These are phyloP conservation scores for Alternaria angustiovoidea DNA, from an alignment of 2,329 filamentous ascomycete genomes.

Conservation along the genomic window DNA sequence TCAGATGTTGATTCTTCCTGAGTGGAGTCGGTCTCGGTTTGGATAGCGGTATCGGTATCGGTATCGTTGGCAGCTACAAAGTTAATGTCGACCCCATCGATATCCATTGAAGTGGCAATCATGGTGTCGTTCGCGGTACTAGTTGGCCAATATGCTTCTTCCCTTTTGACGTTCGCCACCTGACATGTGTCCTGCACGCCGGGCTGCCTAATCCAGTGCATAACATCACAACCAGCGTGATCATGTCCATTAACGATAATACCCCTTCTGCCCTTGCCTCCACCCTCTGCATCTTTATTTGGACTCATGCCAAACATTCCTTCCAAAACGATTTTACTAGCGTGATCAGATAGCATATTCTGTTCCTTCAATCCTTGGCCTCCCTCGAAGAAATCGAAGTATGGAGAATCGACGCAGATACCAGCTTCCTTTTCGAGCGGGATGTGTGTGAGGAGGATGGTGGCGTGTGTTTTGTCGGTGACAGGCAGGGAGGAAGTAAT, in stretches of 20 bases:
- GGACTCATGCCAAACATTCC: slow-evolving; percentile 82
- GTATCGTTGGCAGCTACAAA: slow-evolving; percentile 12
- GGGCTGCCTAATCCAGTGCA: slow-evolving; percentile 67
- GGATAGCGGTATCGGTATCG: neutral
- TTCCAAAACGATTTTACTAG: slow-evolving; percentile 76
- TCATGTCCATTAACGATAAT: slow-evolving; percentile 93
- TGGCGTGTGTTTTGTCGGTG: slow-evolving; percentile 71
- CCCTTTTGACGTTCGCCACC: slow-evolving; percentile 10
- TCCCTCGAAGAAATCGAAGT: slow-evolving; percentile 77
- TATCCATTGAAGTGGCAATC: neutral
- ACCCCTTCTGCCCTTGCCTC: slow-evolving; percentile 74
- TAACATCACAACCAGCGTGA: slow-evolving; percentile 90
- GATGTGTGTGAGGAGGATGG: slow-evolving; percentile 88
- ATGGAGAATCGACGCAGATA: slow-evolving; percentile 83
- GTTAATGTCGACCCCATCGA: slow-evolving; percentile 5
- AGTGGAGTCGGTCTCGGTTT: neutral
- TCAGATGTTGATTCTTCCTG: slow-evolving; percentile 2
- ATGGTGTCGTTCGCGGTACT: slow-evolving; percentile 10
- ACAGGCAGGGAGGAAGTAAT: slow-evolving; percentile 70
- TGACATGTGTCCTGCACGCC: slow-evolving; percentile 23
- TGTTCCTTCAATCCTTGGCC: slow-evolving; percentile 82
- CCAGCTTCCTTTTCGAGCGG: slow-evolving; percentile 85
- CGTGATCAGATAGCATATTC: slow-evolving; percentile 81
- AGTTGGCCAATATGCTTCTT: slow-evolving; percentile 28
- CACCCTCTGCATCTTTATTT: slow-evolving; percentile 64